Evolutionary conservation across 345 rosid species (phyloP).

Genomic region (Geranium rotundifolium): DNA sequence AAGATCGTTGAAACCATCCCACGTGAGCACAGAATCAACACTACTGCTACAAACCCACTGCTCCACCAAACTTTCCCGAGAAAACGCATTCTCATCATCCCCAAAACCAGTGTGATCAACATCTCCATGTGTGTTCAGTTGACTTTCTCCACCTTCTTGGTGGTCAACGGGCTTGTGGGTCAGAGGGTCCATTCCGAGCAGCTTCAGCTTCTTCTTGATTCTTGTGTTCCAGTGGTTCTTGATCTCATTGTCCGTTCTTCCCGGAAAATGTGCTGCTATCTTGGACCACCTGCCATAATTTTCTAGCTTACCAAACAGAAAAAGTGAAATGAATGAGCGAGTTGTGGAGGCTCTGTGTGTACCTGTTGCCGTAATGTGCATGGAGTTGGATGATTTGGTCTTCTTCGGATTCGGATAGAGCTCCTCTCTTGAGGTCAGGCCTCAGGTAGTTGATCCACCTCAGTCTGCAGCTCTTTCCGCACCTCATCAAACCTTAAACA

Average conservation of each 20-base stretch:
- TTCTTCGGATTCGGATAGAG: slow-evolving; percentile 57
- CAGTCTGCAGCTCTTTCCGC: slow-evolving; percentile 78
- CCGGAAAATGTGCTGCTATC: slow-evolving; percentile 80
- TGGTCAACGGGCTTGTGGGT: slow-evolving; percentile 39
- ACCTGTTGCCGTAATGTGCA: slow-evolving; percentile 69
- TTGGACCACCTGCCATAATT: slow-evolving; percentile 61
- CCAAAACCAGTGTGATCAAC: background rate
- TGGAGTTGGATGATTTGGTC: slow-evolving; percentile 67
- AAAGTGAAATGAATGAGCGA: background rate
- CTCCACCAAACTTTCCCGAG: slow-evolving; percentile 22
- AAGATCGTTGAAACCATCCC: slow-evolving; percentile 41
- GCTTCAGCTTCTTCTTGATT: slow-evolving; percentile 70
- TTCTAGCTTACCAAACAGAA: background rate
- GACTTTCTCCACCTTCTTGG: slow-evolving; percentile 12
- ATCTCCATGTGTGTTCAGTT: background rate
- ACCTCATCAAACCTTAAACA: slow-evolving; percentile 45
- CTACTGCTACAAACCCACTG: slow-evolving; percentile 25
- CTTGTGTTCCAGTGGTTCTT: slow-evolving; percentile 86
- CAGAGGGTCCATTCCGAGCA: slow-evolving; percentile 55
- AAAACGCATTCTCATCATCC: slow-evolving; percentile 17
- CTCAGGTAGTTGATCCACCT: slow-evolving; percentile 87
- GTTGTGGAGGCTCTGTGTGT: background rate
- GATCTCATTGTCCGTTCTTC: slow-evolving; percentile 85
- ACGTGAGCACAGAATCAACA: slow-evolving; percentile 44
- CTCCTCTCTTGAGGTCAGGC: slow-evolving; percentile 76